Base-by-base conservation (phyloP, 2,329 filamentous ascomycete species). In the Nannizzia gypsea region DNA sequence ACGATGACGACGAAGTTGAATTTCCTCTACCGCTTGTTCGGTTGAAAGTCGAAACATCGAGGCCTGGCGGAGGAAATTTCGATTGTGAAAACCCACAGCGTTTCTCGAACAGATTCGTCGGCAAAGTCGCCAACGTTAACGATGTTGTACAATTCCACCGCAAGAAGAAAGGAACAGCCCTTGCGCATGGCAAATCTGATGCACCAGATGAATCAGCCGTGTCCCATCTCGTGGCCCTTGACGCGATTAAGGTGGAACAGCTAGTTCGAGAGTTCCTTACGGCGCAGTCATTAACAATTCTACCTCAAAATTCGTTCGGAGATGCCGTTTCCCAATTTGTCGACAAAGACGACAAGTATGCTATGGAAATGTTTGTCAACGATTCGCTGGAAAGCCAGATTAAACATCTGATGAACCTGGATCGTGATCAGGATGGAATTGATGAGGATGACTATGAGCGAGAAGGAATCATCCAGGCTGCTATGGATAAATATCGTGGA, bases 51-150 rank as follows among this genome's bases (percentile, higher is more conserved):
- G 93, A 99, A 68, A 93, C 90, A 65, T 88, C 89, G 0, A 85
- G 90, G 0, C 87, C 87, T 0, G 89, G 95, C 31, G 90, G 90
- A 3, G 88, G 90, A 13, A 83, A 84, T 38, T 99, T 90, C 67
- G 89, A 97, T 65, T 86, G 88, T 64, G 93, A 97, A 71, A 99
- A 99, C 63, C 91, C 93, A 0, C 93, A 97, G 70, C 85, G 93
- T 6, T 96, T 97, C 68, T 97, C 92, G 0, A 95, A 95, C 70
- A 83, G 90, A 2, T 99, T 97, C 66, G 81, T 87, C 1, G 87
- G 85, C n/a, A 88, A 84, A 68, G 92, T 99, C 0, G 93, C 93
- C 61, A 99, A 99, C 69, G 85, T 86, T 8, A 95, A 91, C 66
- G 93, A 99, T 67, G 90, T 99, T 0, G 85, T 99, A 0, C 88